Evolutionary conservation across 257 asterid genomes (phyloP).

Genomic region (Lantana camara): DNA sequence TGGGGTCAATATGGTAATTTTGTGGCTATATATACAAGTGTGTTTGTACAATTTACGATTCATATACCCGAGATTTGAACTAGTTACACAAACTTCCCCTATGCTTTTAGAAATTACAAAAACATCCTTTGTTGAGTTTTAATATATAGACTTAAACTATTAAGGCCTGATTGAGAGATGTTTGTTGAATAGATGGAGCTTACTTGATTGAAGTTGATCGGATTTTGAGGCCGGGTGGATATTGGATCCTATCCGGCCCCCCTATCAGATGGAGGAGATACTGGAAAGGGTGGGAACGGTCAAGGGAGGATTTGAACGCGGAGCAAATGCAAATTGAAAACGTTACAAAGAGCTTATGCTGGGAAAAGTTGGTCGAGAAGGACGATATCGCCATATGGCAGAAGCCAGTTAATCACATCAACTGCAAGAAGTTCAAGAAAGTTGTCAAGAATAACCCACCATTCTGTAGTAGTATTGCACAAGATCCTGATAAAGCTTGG

Average conservation of each 20-base stretch:
- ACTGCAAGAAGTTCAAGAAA: slow-evolving; percentile 40
- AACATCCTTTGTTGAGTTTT: too few species aligned
- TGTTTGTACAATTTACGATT: too few species aligned
- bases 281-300: slow-evolving; percentile 84
- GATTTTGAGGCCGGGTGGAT: slow-evolving; percentile 81
- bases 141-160: neutral
- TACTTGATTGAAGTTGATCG: slow-evolving; percentile 85
- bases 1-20: slow-evolving; percentile 44
- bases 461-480: slow-evolving; percentile 43
- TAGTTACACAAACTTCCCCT: neutral
- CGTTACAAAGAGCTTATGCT: slow-evolving; percentile 66
- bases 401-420: slow-evolving; percentile 64
- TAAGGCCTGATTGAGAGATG: neutral
- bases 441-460: slow-evolving; percentile 39
- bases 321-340: slow-evolving; percentile 80
- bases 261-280: slow-evolving; percentile 82
- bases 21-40: neutral
- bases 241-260: slow-evolving; percentile 94
- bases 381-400: slow-evolving; percentile 88
- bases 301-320: slow-evolving; percentile 64
- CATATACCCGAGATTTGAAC: too few species aligned
- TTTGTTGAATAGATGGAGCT: slow-evolving; percentile 54
- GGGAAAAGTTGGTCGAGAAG: slow-evolving; percentile 80
- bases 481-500: slow-evolving; percentile 76
- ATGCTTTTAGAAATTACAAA: too few species aligned